Evolutionary conservation across 2,329 filamentous ascomycete genomes (phyloP), one percentile per base, ranked within the genome.

Genomic region (Pseudogymnoascus sp.): DNA sequence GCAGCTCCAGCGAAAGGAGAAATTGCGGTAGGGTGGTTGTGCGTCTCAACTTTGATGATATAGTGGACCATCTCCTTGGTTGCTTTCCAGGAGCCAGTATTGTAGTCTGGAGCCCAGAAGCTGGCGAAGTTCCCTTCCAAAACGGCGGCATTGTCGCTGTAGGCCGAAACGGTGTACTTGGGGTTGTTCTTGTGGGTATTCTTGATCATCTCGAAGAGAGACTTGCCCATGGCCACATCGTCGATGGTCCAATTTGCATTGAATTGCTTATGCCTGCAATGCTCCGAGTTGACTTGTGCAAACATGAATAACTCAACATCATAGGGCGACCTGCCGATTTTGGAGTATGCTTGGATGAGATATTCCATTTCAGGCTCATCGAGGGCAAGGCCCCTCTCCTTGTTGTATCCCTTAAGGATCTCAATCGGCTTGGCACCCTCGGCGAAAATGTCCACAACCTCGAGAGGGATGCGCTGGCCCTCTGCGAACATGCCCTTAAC

Each of bases 291-390:
- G 74, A 99, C 93, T 78, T 99, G 95, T 15, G 93, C 93, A 75
- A 97, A 99, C 95, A 97, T 97, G 82, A 97, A 97, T 21, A 97
- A 82, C 78, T 99, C 95, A 50, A 97, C 90, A 74, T 97, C 95
- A 65, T 92, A 88, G 0, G 91, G 91, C 60, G 83, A 79, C 38
- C 87, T 79, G 66, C 85, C 83, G 17, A 86, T 61, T 62, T 72
- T 83, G 5, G 85, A 85, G 76, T 91, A 95, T 44, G 88, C 87
- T 69, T 92, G 87, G n/a, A 96, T 90, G 40, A 99, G 82, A 73
- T 99, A 97, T 65, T 96, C 87, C 75, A 97, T 96, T 75, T 99
- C 93, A 8, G 88, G 87, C 64, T 87, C 82, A 74, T 97, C 93
- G 64, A 99, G 83, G 17, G 91, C 93, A 67, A 99, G 82, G 2